These are phyloP conservation scores for Scheffersomyces ergatensis DNA, from an alignment of 805 yeast genomes.

Conservation along the genomic window DNA sequence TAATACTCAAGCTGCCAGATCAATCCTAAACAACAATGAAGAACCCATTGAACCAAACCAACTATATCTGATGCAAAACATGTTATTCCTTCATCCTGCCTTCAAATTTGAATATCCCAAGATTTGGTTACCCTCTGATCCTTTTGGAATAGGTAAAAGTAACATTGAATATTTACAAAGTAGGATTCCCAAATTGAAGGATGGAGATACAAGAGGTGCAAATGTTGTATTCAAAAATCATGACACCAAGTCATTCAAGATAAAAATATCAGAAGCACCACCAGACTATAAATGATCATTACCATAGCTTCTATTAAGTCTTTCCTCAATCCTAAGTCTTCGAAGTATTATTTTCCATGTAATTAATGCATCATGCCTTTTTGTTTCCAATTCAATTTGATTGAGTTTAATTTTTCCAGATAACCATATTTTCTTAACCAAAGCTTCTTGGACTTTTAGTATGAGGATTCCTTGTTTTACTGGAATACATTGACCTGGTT, in stretches of 20 bases:
- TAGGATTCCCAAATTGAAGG: conserved; percentile 11
- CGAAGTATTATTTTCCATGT: conserved; percentile 13
- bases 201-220: conserved; percentile 26
- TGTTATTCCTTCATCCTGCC: conserved; percentile 36
- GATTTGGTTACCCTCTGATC: conserved; percentile 41
- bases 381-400: neutral
- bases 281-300: conserved; percentile 25
- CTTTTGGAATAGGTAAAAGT: conserved; percentile 23
- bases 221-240: conserved; percentile 9
- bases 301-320: conserved; percentile 10
- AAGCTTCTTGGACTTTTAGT: conserved; percentile 9
- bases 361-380: neutral
- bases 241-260: conserved; percentile 5
- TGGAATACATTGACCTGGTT: conserved; percentile 24
- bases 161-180: conserved; percentile 17
- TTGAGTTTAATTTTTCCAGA: conserved; percentile 11
- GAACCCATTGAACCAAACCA: too few species aligned
- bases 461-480: conserved; percentile 26
- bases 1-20: neutral
- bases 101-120: conserved; percentile 35
- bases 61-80: conserved; percentile 9
- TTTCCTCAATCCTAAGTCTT: conserved; percentile 14
- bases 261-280: conserved; percentile 26
- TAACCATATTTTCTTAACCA: conserved; percentile 25
- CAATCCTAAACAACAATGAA: neutral